Conservation (phyloP, 306 rosid species). For the Abrus pulchellus region DNA sequence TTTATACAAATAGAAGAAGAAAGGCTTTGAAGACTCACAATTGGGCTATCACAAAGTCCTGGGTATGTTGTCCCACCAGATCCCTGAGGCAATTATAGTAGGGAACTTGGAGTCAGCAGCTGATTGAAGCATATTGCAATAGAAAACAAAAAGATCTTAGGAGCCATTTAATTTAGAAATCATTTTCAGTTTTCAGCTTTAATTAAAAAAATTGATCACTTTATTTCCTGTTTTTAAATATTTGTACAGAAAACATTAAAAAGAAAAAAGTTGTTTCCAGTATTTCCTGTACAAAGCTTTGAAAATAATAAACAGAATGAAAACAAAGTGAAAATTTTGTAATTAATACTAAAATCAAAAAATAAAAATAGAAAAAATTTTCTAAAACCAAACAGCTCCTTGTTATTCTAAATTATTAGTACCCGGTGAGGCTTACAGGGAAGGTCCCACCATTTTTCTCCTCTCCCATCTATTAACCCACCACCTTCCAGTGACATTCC, state of each 20-base stretch:
- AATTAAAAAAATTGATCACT: too few species aligned
- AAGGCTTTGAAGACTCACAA: constrained; percentile 61
- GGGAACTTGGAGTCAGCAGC: constrained; percentile 29
- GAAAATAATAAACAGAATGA: too few species aligned
- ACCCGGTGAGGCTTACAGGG: constrained; percentile 99
- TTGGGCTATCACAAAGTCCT: constrained; percentile 90
- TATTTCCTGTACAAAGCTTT: too few species aligned
- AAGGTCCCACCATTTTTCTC: constrained; percentile 97
- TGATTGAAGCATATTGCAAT: constrained; percentile 21
- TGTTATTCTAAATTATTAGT: constrained; percentile 25
- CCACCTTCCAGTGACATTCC: constrained; percentile 77
- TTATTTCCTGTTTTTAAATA: too few species aligned
- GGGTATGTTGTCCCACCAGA: constrained; percentile 58
- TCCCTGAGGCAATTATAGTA: constrained; percentile 57
- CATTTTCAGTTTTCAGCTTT: too few species aligned
- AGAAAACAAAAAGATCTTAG: neutral
- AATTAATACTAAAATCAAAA: too few species aligned
- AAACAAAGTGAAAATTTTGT: too few species aligned
- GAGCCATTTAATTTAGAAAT: too few species aligned
- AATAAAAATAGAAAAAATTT: too few species aligned
- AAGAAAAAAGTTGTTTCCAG: too few species aligned
- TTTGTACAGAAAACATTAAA: too few species aligned
- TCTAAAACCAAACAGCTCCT: too few species aligned
- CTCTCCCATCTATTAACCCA: constrained; percentile 92
- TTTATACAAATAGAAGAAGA: neutral